Evolutionary conservation across 352 stramenopile genomes (phyloP), one percentile per base, ranked within the genome.

Genomic region (Globisporangium abappressorium): DNA sequence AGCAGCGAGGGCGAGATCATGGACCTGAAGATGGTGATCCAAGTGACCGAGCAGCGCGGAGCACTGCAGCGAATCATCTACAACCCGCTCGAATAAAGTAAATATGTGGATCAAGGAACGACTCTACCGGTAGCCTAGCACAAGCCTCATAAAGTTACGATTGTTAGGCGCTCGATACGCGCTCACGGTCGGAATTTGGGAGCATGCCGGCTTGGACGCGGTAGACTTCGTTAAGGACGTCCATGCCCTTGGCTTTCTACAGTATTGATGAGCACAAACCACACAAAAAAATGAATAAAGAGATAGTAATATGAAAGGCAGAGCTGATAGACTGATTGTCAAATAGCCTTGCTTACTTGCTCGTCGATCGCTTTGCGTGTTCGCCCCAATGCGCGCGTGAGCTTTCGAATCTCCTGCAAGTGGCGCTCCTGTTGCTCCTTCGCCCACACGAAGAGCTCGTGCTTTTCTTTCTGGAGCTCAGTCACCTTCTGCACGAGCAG

Each of bases 1-100:
- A 71, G 87, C 67, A 70, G 84, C 28, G 73, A 84, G 18, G 85
- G 84, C 58, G 81, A 90, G 28, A 93, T 97, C 67, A 74, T 94
- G 59, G 85, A 93, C 59, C 74, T 97, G 51, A 95, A 95, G 68
- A 94, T 95, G 86, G 89, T 97, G 62, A 81, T 94, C 55, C 87
- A 97, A 73, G 89, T 97, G 43, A 94, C 86, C 8, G 75, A 93
- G 62, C 86, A 94, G 72, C 76, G 78, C 66, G 85, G 73, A 63
- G 70, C 63, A 24, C 72, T 95, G 2, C 87, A 94, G 68, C 76
- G 89, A 38, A 97, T 95, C 72, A 87, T 97, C 67, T 97, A 95
- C 76, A 95, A 85, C 64, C 89, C 89, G 12, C 69, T 97, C 51
- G 86, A 96, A 78, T 33, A 33, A 33, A 33, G 30, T 33, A 33